Base-by-base conservation (phyloP, 352 stramenopile genomes). In the Pythium insidiosum region DNA sequence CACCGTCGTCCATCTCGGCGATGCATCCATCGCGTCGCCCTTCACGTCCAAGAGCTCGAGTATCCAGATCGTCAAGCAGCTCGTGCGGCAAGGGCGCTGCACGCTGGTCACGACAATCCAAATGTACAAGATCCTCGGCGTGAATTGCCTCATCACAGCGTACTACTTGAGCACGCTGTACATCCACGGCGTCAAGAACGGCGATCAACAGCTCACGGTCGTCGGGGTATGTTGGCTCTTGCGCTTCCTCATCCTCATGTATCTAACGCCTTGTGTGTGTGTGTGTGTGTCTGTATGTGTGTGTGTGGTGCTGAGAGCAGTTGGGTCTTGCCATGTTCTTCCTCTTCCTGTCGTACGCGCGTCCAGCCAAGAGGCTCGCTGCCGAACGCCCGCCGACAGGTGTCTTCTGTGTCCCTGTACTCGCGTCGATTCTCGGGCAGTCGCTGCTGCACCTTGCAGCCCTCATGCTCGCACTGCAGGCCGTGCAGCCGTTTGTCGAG, bases 31-130 rank as follows among this genome's bases (percentile, higher is more conserved):
- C 34, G 95, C 95, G 15, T 97, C 94, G 25, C 95, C 95, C 1
- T 99, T 99, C 66, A 99, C 95, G 5, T 94, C 86, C 26, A 66
- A 87, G 79, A 62, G 92, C 73, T 69, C 90, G 64, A 80, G 65
- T 25, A 76, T 88, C 19, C 59, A 57, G 25, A 66, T 80, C 15
- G 57, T 57, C 36, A 87, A 96, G 39, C 77, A 98, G 40, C 84
- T 99, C 18, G 54, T 98, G 15, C 82, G 91, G 43, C 95, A 99
- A 59, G 94, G 93, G 13, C 67, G 95, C 31, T 98, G 95, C 50
- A 98, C 87, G 22, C 75, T 97, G 29, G 93, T 98, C n/a, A 98
- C 81, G 26, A 98, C 89, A 52, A 83, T 96, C 58, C 92, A 98
- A 68, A 94, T 91, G 69, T 97, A 92, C 67, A 96, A 96, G 66